phyloP scores from a whole-genome alignment of 2,329 filamentous ascomycete genomes.

The Fusarium incarnatum region DNA sequence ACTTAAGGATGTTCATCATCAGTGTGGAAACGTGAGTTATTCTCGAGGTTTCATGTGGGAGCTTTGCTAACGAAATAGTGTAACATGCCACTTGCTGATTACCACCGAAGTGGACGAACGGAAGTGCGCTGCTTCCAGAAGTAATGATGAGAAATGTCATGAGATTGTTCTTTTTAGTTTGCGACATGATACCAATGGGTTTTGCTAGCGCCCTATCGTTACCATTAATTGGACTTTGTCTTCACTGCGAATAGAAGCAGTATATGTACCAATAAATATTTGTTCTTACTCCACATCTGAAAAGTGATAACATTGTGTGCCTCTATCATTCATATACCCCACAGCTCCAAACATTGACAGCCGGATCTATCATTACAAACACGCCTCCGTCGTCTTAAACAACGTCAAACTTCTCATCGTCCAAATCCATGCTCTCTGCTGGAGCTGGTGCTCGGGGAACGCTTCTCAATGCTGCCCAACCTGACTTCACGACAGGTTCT shows the following conservation, averaged over 20 bases:
- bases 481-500: slow-evolving; percentile 43
- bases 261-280: background rate
- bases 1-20: slow-evolving; percentile 42
- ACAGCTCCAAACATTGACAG: background rate
- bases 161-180: background rate
- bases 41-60: too few species aligned
- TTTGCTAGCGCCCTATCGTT: background rate
- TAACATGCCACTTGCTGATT: slow-evolving; percentile 34
- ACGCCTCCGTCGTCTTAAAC: slow-evolving; percentile 25
- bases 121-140: slow-evolving; percentile 30
- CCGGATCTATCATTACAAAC: slow-evolving; percentile 26
- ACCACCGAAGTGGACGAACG: slow-evolving; percentile 38
- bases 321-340: slow-evolving; percentile 4
- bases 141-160: background rate
- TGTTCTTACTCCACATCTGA: background rate
- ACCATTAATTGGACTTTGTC: background rate
- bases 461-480: slow-evolving; percentile 49
- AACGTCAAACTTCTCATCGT: slow-evolving; percentile 51
- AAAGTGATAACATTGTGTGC: background rate
- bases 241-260: background rate
- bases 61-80: too few species aligned
- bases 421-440: slow-evolving; percentile 49
- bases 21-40: slow-evolving; percentile 40
- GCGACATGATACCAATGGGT: slow-evolving; percentile 14
- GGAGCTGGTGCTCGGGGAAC: slow-evolving; percentile 34